These are phyloP conservation scores for Ophiostoma ulmi DNA, from an alignment of 2,329 filamentous ascomycete species.

Conservation along the genomic window DNA sequence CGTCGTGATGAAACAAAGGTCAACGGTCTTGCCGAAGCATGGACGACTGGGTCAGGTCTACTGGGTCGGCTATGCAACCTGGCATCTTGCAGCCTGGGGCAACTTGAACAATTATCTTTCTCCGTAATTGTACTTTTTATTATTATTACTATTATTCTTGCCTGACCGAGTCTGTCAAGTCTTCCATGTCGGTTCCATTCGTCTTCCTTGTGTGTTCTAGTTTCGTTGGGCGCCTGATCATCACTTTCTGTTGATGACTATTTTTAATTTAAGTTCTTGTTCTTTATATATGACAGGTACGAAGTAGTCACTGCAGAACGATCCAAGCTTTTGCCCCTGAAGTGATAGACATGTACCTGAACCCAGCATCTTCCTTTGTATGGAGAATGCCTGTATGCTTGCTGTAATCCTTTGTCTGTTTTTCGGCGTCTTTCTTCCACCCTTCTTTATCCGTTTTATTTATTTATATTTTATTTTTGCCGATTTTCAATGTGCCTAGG, in stretches of 20 bases:
- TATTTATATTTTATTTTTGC: neutral
- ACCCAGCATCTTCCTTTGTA: neutral
- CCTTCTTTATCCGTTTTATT: neutral
- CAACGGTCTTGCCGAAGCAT: constrained; percentile 13
- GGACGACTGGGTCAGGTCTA: neutral
- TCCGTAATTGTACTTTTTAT: neutral
- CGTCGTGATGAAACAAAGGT: neutral
- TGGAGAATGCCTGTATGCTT: neutral
- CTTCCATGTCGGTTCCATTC: neutral
- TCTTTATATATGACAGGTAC: too few relatives aligned
- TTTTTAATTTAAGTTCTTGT: too few relatives aligned
- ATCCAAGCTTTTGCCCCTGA: neutral
- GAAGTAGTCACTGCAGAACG: neutral
- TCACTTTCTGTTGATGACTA: neutral
- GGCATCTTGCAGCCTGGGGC: neutral
- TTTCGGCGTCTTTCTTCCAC: neutral
- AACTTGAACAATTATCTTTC: neutral
- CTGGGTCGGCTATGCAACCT: neutral
- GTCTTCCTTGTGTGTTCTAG: neutral
- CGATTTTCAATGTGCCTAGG: neutral
- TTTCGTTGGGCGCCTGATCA: neutral
- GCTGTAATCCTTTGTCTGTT: neutral
- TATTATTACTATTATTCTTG: neutral
- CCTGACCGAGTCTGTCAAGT: neutral
- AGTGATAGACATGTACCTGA: neutral